A percentile compares a stretch with the other conserved stretches of the same genome.
Conservation (phyloP, 495 filamentous ascomycete genomes). For the Lichenothelia convexa region DNA sequence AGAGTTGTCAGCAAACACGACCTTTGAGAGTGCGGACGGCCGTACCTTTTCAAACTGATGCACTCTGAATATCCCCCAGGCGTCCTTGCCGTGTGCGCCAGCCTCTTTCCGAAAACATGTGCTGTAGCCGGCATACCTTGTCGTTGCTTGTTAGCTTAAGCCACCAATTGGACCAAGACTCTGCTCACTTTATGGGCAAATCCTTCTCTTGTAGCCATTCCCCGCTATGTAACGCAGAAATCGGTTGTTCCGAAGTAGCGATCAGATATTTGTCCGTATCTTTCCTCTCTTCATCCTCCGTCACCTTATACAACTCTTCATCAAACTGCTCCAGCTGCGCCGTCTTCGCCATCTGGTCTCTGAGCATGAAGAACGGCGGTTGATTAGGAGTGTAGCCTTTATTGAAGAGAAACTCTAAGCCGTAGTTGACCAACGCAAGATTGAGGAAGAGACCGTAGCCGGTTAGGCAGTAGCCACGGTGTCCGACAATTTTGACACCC, state of each 20-base stretch:
- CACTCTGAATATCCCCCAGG: constrained; percentile 95
- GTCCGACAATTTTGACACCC: constrained; percentile 85
- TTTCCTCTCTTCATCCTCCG: constrained; percentile 57
- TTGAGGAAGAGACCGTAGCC: constrained; percentile 88
- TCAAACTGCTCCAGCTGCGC: constrained; percentile 95
- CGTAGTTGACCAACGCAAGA: constrained; percentile 83
- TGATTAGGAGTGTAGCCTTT: constrained; percentile 74
- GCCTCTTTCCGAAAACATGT: constrained; percentile 95
- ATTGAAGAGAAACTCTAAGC: constrained; percentile 64
- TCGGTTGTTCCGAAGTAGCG: constrained; percentile 88
- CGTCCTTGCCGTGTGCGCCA: constrained; percentile 78
- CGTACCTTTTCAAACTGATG: constrained; percentile 91
- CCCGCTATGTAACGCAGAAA: constrained; percentile 78
- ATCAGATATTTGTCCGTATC: constrained; percentile 92
- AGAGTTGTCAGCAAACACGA: not conserved
- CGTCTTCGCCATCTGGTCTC: constrained; percentile 96
- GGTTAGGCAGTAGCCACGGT: constrained; percentile 83
- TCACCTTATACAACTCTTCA: constrained; percentile 87
- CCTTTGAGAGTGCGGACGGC: not conserved
- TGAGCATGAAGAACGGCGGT: constrained; percentile 90
- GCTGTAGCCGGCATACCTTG: constrained; percentile 85
- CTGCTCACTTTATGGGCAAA: constrained; percentile 74
- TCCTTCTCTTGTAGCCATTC: constrained; percentile 82
- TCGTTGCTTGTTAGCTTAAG: too few relatives aligned
- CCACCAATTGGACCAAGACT: too few relatives aligned